Conservation (phyloP, 306 rosid genomes). For the Vigna nakashimae region DNA sequence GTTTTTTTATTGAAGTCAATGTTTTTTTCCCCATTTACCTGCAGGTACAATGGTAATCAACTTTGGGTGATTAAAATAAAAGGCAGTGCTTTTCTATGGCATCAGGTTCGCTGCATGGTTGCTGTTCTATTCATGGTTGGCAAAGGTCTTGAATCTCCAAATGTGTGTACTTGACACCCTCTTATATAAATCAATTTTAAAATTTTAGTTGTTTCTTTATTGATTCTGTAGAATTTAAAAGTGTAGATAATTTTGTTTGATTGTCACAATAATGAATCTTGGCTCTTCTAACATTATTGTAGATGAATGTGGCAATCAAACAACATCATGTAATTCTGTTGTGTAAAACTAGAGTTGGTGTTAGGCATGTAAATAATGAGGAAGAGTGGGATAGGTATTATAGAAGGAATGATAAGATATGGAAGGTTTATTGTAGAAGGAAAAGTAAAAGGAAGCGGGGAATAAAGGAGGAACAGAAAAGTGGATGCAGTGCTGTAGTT, state of each 20-base stretch:
- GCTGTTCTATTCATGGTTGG: conserved; percentile 87
- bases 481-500: no score
- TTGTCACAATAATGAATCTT: background rate
- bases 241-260: background rate
- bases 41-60: conserved; percentile 73
- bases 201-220: conserved; percentile 1
- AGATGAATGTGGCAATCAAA: background rate
- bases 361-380: no score
- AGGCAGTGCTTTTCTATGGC: conserved; percentile 98
- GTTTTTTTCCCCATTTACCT: conserved; percentile 33
- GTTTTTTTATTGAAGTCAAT: conserved; percentile 32
- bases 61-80: conserved; percentile 78
- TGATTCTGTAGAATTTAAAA: conserved; percentile 16
- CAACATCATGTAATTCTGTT: background rate
- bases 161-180: conserved; percentile 61
- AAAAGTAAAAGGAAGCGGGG: no score
- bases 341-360: background rate
- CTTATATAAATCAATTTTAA: conserved; percentile 34
- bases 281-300: background rate
- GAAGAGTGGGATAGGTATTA: no score
- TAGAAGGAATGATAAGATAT: no score
- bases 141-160: conserved; percentile 85
- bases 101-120: conserved; percentile 96
- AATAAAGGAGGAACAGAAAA: no score
- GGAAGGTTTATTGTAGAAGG: no score